These are phyloP conservation scores for Austroboletus olivaceoglutinosus DNA, from an alignment of 1,284 basidiomycete genomes.

Conservation along the genomic window DNA sequence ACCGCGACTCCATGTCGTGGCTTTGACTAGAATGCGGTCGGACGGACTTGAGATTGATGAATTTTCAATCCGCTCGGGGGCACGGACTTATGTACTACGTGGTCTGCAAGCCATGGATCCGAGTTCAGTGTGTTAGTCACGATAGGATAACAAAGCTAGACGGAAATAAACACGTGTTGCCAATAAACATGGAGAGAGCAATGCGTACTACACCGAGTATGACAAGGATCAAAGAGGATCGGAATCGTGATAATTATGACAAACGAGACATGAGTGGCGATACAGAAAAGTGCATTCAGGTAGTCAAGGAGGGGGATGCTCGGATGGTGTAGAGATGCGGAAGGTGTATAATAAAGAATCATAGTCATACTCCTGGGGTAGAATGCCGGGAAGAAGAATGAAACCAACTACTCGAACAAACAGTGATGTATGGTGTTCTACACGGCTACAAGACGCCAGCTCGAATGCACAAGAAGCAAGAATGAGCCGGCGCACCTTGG, in stretches of 20 bases:
- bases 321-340: constrained; percentile 4
- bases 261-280: constrained; percentile 6
- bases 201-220: not conserved
- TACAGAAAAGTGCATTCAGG: constrained; percentile 10
- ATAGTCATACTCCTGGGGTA: constrained; percentile 10
- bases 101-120: too few species aligned
- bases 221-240: not conserved
- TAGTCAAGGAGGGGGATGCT: not conserved
- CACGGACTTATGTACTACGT: too few species aligned
- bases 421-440: constrained; percentile 5
- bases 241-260: constrained; percentile 20
- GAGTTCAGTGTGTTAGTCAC: too few species aligned
- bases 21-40: too few species aligned
- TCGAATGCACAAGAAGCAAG: not conserved
- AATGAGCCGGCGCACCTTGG: not conserved
- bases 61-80: too few species aligned
- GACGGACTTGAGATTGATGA: too few species aligned
- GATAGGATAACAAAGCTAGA: too few species aligned
- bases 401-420: constrained; percentile 10
- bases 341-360: constrained; percentile 17
- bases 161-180: too few species aligned
- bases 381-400: constrained; percentile 5
- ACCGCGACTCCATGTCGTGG: too few species aligned
- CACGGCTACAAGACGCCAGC: not conserved
- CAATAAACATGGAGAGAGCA: too few species aligned